Evolutionary conservation across 805 yeast genomes (phyloP), one percentile per base, ranked within the genome.

Genomic region (Nakazawaea wyomingensis): DNA sequence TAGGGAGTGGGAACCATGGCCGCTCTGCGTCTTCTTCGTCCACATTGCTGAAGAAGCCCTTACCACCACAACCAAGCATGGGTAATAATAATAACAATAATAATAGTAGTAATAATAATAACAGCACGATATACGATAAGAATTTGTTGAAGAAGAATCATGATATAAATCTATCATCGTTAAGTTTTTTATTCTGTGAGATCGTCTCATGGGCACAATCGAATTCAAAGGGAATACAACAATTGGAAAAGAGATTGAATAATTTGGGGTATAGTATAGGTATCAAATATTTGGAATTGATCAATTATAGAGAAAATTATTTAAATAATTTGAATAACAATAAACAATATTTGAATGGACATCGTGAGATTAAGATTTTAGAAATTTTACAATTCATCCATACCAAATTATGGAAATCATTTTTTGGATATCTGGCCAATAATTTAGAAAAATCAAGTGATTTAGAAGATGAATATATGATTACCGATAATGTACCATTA

Each of bases 211-310:
- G 83, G 71, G 66, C 78, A 26, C 82, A 81, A 45, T 65, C 68
- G 37, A 69, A 75, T 40, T 76, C 86, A 5, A 76, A 72, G 44
- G 87, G 88, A 13, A 71, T 87, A 22, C 80, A 76, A 45, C 90
- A 86, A 51, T 56, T 80, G 31, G 87, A 78, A 50, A 56, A 68
- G 8, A 59, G 57, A 52, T 68, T 87, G 39, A 86, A 83, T 57
- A 76, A 80, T 9, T 62, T 85, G 34, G 96, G 96, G 1, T 85
- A 86, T 56, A 78, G 79, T 31, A 75, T 88, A 31, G 96, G 96
- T 2, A 74, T 78, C 44, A 74, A 86, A 48, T 69, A 75, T 49
- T 61, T 86, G 27, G 96, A 88, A 56, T 66, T 88, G 48, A 68
- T 78, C 6, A 79, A 84, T 28, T 54, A 83, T 34, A 66, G 95